Percentiles rank a stretch among this genome's conserved stretches.
These are phyloP conservation scores for Sporobolomyces roseus DNA, from an alignment of 768 basidiomycete species.

Conservation along the genomic window DNA sequence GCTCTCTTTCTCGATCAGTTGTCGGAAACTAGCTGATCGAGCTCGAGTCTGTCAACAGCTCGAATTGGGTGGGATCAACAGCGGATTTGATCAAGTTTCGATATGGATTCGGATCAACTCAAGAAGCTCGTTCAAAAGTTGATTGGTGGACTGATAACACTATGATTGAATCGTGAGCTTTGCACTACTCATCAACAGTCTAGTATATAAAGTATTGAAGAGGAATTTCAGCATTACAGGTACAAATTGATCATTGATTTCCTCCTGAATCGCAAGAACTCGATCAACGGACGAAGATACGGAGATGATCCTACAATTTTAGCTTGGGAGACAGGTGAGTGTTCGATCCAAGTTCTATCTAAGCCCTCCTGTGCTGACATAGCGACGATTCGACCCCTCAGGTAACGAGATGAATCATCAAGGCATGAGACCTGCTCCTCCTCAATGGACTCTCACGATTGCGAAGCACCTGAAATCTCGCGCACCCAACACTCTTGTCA, in stretches of 20 bases:
- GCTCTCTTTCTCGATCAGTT: not conserved
- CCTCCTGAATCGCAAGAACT: constrained; percentile 44
- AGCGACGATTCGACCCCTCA: too few relatives aligned
- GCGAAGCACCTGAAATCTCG: constrained; percentile 43
- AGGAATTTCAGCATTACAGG: not conserved
- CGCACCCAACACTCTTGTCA: constrained; percentile 43
- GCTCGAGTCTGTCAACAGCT: constrained; percentile 13
- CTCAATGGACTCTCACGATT: constrained; percentile 41
- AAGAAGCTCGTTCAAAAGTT: constrained; percentile 35
- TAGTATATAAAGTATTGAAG: not conserved
- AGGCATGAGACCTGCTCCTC: constrained; percentile 40
- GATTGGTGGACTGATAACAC: constrained; percentile 40
- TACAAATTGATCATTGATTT: constrained; percentile 44
- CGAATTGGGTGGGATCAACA: constrained; percentile 43
- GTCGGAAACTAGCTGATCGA: not conserved
- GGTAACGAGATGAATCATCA: constrained; percentile 44
- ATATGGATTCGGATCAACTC: constrained; percentile 22
- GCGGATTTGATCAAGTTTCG: constrained; percentile 33
- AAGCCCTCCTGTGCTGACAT: too few relatives aligned
- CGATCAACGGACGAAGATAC: constrained; percentile 42
- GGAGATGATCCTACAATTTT: constrained; percentile 44
- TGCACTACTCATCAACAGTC: too few relatives aligned
- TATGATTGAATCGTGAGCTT: constrained; percentile 35
- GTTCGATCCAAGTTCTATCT: too few relatives aligned
- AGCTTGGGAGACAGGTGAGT: constrained; percentile 44